Base-by-base conservation (phyloP, 805 yeast species). In the Lipomyces yamanashiensis region DNA sequence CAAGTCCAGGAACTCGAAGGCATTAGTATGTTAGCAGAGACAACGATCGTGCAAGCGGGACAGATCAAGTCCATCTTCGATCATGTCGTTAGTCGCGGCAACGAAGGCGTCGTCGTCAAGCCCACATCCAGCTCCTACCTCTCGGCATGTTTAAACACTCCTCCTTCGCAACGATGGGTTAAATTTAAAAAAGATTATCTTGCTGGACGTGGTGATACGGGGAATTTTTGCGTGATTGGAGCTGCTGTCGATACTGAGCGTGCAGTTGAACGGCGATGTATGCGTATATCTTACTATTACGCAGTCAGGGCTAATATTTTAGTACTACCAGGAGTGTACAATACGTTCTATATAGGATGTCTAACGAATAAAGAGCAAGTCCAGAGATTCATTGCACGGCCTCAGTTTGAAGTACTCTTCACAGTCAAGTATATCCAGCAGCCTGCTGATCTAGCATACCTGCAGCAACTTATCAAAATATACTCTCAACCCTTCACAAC, bases 41-140 rank as follows among this genome's bases (percentile, higher is more conserved):
- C 28, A 2, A 12, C 34, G 7, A 9, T 44, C 15, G 52, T 63
- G 8, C 28, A 50, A 12, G 7, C 47, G 51, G 7, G 23, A 21
- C 19, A 36, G 13, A 48, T 64, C 12, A 13, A 45, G 7, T 19
- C 2, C 6, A 53, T 57, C 15, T 61, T 61, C 48, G 50, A 56
- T 6, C 15, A 12, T 1, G 37, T 48, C 23, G 58, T 54, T 21
- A 41, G 21, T 10, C 23, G n/a, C 6, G 61, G 61, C 1, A 56
- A 44, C 37, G 67, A 61, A 43, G 67, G 67, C 12, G 45, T 63
- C 15, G 64, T 63, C 28, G 47, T 63, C 13, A 63, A 63, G 44
- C 34, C 23, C 13, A 17, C 48, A 7, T 8, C 34, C 15, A 41
- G 34, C 8, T 55, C 64, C 2, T 63, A 63, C 51, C 49, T 63